Base-by-base conservation (phyloP, 176 grass and related monocot genomes). In the Aegilops umbellulata region DNA sequence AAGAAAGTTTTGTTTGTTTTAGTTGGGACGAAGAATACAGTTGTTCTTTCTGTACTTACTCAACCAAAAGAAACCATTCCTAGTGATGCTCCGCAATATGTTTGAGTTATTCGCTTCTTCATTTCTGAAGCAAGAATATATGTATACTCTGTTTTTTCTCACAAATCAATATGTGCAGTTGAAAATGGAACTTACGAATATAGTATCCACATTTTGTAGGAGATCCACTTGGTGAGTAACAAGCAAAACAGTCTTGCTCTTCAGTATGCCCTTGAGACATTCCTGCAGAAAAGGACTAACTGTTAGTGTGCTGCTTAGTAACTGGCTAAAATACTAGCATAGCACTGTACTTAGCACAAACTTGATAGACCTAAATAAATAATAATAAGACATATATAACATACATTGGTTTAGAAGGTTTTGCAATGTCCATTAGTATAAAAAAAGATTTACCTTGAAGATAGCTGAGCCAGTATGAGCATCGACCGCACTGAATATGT, bases 151-250 rank as follows among this genome's bases (percentile, higher is more conserved):
- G 2, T 81, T 79, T 80, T 23, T 6, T 79, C 1, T 15, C 23
- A 71, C 23, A 71, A 7, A 55, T 30, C 11, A 80, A 60, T 55
- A 10, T 11, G 1, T 19, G 19, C 2, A 24, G 17, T 53, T 60
- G 7, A 46, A 74, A 10, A 60, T 57, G 30, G 57, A 61, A 82
- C 72, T 89, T 87, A 94, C 92, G 8, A 94, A 79, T 83, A 94
- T 63, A 2, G 23, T 81, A 60, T 94, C 92, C 8, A 89, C 90
- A 58, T 90, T 88, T 68, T 87, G 78, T 41, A 94, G 88, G 60
- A 94, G 90, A 70, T 94, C 90, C 70, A 92, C 74, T 94, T 94
- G 92, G 85, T 92, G 92, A 34, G 92, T 94, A 27, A 92, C 92
- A 83, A 90, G 92, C 69, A 94, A 84, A 6, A 94, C 19, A 2